Conservation (phyloP, 202 grass and related monocot species). For the Schoenoplectus triqueter region DNA sequence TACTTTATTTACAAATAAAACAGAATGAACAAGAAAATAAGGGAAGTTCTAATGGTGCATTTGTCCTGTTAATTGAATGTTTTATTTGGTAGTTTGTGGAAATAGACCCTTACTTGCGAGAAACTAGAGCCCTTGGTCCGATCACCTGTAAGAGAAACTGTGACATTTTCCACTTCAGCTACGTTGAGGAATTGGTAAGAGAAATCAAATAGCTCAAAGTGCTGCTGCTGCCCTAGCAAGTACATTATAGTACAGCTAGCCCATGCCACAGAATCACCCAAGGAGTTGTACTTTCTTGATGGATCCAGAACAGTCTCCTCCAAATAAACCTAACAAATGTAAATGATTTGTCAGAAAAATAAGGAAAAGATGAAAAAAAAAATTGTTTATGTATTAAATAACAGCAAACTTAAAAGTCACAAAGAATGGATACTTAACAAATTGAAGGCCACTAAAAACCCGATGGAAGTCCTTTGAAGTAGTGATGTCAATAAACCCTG, state of each 20-base stretch:
- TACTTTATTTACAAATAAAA: conserved; percentile 10
- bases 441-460: conserved; percentile 97
- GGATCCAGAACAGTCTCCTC: conserved; percentile 72
- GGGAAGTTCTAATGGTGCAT: background rate
- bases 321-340: conserved; percentile 67
- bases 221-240: conserved; percentile 91
- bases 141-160: conserved; percentile 56
- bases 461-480: conserved; percentile 96
- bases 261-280: conserved; percentile 97
- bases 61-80: background rate
- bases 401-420: conserved; percentile 27
- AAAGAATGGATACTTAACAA: conserved; percentile 68
- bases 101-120: conserved; percentile 61
- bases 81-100: conserved; percentile 13
- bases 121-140: conserved; percentile 62
- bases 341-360: conserved; percentile 34
- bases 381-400: conserved; percentile 25
- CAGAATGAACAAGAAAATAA: background rate
- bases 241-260: conserved; percentile 97
- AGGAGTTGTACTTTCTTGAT: conserved; percentile 70
- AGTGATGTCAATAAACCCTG: conserved; percentile 96
- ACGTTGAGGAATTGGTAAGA: conserved; percentile 94
- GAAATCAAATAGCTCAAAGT: conserved; percentile 98
- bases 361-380: conserved; percentile 14
- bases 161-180: conserved; percentile 79